These are phyloP conservation scores for Verticillium alfalfae DNA, from an alignment of 2,329 filamentous ascomycete genomes.

Conservation along the genomic window DNA sequence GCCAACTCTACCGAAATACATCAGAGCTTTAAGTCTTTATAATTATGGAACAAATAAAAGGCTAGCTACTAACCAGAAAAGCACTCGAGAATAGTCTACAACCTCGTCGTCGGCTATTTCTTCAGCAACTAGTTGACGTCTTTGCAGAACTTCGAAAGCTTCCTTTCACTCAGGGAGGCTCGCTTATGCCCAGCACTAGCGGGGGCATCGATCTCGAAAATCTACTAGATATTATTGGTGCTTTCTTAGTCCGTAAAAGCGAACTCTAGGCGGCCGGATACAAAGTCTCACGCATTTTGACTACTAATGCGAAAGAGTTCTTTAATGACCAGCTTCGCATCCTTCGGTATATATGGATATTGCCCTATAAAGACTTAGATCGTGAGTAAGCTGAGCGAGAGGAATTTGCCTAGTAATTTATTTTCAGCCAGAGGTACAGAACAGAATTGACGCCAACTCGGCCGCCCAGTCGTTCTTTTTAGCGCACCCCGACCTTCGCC, in stretches of 20 bases:
- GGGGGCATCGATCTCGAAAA: neutral
- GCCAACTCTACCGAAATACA: slow-evolving; percentile 1
- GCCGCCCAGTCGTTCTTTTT: slow-evolving; percentile 6
- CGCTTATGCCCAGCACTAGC: slow-evolving; percentile 6
- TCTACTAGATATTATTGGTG: neutral
- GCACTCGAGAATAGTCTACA: slow-evolving; percentile 1
- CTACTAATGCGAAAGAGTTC: slow-evolving; percentile 7
- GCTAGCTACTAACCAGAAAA: neutral
- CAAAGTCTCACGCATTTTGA: neutral
- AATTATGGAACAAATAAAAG: slow-evolving; percentile 7
- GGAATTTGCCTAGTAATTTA: slow-evolving; percentile 6
- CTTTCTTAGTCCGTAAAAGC: slow-evolving; percentile 4
- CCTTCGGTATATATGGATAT: slow-evolving; percentile 5
- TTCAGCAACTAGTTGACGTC: slow-evolving; percentile 8
- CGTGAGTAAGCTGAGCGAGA: slow-evolving; percentile 8
- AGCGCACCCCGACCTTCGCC: slow-evolving; percentile 4
- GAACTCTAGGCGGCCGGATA: neutral
- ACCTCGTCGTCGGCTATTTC: slow-evolving; percentile 5
- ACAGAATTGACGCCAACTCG: neutral
- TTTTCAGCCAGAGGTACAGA: neutral
- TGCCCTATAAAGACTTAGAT: slow-evolving; percentile 4
- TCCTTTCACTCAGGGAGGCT: slow-evolving; percentile 7
- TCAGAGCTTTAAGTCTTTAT: slow-evolving; percentile 6
- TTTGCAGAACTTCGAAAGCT: slow-evolving; percentile 7
- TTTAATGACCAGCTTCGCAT: slow-evolving; percentile 8